Conservation (phyloP, 2,329 filamentous ascomycete genomes). For the Purpureocillium takamizusanense region DNA sequence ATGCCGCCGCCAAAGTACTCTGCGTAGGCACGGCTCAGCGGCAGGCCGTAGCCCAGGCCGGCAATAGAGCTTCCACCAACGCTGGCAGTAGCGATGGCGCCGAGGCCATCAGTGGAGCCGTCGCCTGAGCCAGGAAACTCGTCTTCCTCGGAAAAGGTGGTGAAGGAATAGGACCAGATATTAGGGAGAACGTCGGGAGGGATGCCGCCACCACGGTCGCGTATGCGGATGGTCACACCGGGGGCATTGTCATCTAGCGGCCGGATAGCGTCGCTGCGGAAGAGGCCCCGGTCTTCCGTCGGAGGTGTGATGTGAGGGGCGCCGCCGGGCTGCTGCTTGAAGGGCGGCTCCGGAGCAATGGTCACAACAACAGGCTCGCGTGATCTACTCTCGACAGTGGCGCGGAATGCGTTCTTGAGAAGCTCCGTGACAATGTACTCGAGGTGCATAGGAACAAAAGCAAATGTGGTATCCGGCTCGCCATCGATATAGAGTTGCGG, state of each 20-base stretch:
- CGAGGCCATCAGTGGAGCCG: conserved; percentile 48
- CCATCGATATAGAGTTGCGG: conserved; percentile 76
- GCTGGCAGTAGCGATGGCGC: conserved; percentile 63
- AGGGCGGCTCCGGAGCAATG: conserved; percentile 61
- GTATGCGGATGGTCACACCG: conserved; percentile 89
- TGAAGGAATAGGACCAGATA: conserved; percentile 97
- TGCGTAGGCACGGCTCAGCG: conserved; percentile 84
- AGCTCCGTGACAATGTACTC: conserved; percentile 97
- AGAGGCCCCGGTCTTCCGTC: conserved; percentile 28
- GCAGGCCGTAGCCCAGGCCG: conserved; percentile 85
- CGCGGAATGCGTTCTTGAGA: conserved; percentile 92
- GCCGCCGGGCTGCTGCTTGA: conserved; percentile 14
- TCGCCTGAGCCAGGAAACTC: conserved; percentile 29
- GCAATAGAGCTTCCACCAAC: conserved; percentile 77
- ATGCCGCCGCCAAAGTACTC: conserved; percentile 98
- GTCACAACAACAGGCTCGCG: conserved; percentile 83
- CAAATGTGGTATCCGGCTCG: conserved; percentile 78
- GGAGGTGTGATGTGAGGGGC: conserved; percentile 22
- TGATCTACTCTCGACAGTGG: conserved; percentile 78
- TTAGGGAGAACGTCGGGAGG: conserved; percentile 72
- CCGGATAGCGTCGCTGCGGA: conserved; percentile 38
- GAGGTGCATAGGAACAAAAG: conserved; percentile 89
- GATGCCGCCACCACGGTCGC: conserved; percentile 92
- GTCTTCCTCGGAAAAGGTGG: conserved; percentile 69
- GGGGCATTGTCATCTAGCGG: conserved; percentile 59